Conservation (phyloP, 2,329 filamentous ascomycete genomes). For the Pseudogymnoascus sp. region DNA sequence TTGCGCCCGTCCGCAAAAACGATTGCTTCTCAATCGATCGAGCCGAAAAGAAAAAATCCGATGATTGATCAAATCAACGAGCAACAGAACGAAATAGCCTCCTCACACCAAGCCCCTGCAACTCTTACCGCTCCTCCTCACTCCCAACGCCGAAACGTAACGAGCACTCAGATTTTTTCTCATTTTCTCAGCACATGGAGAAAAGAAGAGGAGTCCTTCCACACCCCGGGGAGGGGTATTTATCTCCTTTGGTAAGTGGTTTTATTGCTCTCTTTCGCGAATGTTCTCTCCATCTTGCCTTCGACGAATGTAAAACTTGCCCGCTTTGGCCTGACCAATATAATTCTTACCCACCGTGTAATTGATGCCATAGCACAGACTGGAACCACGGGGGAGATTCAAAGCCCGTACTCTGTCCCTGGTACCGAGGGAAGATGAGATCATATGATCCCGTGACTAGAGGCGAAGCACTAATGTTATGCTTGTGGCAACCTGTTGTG, state of each 20-base stretch:
- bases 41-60: background rate
- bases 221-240: background rate
- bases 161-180: background rate
- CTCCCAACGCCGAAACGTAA: background rate
- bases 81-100: background rate
- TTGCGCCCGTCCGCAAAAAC: background rate
- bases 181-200: background rate
- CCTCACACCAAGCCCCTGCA: background rate
- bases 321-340: background rate
- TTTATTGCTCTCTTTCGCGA: background rate
- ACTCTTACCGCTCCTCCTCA: background rate
- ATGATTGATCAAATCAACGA: background rate
- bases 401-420: background rate
- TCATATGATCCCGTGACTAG: background rate
- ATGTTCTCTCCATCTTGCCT: background rate
- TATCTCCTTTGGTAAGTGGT: background rate
- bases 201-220: background rate
- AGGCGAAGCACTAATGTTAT: background rate
- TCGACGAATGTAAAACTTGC: background rate
- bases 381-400: background rate
- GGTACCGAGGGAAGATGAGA: background rate
- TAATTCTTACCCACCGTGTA: background rate
- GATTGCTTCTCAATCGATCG: background rate
- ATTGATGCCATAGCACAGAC: background rate
- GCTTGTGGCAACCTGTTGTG: background rate